Base-by-base conservation (phyloP, 495 filamentous ascomycete genomes). In the Annulohypoxylon moriforme region DNA sequence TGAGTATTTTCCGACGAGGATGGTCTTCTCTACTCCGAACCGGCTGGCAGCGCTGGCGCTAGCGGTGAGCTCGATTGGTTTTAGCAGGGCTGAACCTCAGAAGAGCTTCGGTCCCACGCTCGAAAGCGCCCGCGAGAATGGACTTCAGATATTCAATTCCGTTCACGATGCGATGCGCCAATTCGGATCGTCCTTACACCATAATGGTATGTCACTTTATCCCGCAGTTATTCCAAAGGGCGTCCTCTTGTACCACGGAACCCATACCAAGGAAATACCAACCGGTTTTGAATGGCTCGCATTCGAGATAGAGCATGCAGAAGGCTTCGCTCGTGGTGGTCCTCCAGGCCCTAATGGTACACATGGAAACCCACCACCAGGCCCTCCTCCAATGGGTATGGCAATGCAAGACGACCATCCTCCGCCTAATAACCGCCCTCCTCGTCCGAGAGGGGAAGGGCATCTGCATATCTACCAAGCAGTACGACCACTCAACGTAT, bases 141-240 rank as follows among this genome's bases (percentile, higher is more conserved):
- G 83, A 25, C 86, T 86, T 68, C 83, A 86, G 53, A 89, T 91
- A 62, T 91, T 91, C 83, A 92, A 91, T 71, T 81, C 87, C 18
- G 78, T 91, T 36, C 89, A 91, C 69, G 86, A 86, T 27, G 88
- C 90, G 18, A 87, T 89, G 85, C 86, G 90, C 22, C 88, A 91
- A 82, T 92, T 88, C 85, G 89, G 89, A 7, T 91, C 89, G 0
- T 89, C 89, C 0, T 74, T 90, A 4, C 82, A 91, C 49, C 90
- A 92, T 71, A 92, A 92, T 75, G 89, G 89, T 58, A 88, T 91
- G 81, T 90, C 89, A 0, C 81, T 89, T 73, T 90, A 90, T 73
- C 79, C 87, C 0, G 89, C 81, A 3, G 82, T 80, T 0, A 83
- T 92, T 1, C 88, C 90, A 0, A 80, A 76, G 2, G 87, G 86